Evolutionary conservation across 257 asterid genomes (phyloP), one percentile per base, ranked within the genome.

Genomic region (Verbascum thapsus): DNA sequence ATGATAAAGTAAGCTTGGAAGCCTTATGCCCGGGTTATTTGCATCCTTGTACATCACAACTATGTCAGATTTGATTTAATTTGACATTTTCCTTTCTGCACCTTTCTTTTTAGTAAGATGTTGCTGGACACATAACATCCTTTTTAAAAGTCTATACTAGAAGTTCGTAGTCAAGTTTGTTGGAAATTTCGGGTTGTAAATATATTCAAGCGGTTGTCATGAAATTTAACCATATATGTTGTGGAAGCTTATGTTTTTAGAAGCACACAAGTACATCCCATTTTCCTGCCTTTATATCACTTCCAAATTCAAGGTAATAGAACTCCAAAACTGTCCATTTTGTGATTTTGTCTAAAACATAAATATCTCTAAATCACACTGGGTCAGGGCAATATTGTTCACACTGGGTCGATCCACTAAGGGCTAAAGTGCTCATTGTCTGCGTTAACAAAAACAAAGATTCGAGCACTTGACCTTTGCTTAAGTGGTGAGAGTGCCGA

Each of bases 251-350:
- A 52, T 55, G 49, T 43, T 55, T 43, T 37, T n/a, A 13, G 59
- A 56, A 56, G 72, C 64, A 50, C 19, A 40, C 9, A 22, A n/a
- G 16, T 44, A 13, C 64, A 35, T 59, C 37, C 48, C 47, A 11
- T 13, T 6, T 30, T 15, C 51, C 23, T 20, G n/a, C 41, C 37
- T 47, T 57, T 10, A 10, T 51, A 39, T 40, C 32, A 48, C 56
- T 58, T 71, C 52, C n/a, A n/a, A n/a, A n/a, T 26, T 35, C 64
- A n/a, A 60, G 53, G 41, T 65, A 34, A 43, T 19, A 52, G 17
- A n/a, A n/a, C n/a, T n/a, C n/a, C n/a, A n/a, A n/a, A n/a, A n/a
- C n/a, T n/a, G n/a, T n/a, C n/a, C n/a, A n/a, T n/a, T n/a, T n/a
- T n/a, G n/a, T n/a, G n/a, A n/a, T n/a, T n/a, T n/a, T n/a, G n/a